Evolutionary conservation across 768 basidiomycete genomes (phyloP).

Genomic region (Boletus reticulatus): DNA sequence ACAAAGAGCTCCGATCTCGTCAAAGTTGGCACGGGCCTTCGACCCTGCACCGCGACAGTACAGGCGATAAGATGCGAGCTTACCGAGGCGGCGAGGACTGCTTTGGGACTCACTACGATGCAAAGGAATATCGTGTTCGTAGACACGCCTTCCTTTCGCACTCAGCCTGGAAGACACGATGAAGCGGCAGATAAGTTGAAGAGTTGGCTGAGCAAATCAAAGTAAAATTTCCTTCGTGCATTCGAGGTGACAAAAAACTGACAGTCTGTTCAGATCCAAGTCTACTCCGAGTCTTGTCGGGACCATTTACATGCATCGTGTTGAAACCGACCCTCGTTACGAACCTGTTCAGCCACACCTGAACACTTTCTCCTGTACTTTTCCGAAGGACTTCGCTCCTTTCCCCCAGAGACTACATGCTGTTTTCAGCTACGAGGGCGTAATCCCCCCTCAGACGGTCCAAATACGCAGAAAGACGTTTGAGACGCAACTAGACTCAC

Average conservation of each 20-base stretch:
- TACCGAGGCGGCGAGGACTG: background rate
- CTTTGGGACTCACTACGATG: background rate
- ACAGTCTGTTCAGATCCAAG: conserved; percentile 3
- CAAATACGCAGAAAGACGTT: background rate
- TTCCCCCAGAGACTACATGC: conserved; percentile 1
- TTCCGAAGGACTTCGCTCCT: conserved; percentile 1
- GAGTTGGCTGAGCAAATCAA: conserved; percentile 5
- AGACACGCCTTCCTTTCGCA: conserved; percentile 21
- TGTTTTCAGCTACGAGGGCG: conserved; percentile 5
- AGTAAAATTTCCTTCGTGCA: background rate
- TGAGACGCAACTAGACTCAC: background rate
- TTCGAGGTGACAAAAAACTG: background rate
- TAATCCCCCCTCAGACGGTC: fast-evolving
- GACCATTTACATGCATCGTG: conserved; percentile 15
- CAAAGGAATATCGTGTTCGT: conserved; percentile 18
- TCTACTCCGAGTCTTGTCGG: conserved; percentile 1
- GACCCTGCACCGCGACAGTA: background rate
- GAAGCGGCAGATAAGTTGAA: background rate
- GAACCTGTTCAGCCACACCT: conserved; percentile 1
- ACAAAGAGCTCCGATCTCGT: background rate
- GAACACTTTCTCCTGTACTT: conserved; percentile 1
- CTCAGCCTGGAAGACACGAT: background rate
- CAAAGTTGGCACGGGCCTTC: background rate
- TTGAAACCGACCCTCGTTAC: background rate
- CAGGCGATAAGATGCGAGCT: conserved; percentile 16